Evolutionary conservation across 108 stramenopile species (phyloP).

Genomic region (Nitzschia sp.): DNA sequence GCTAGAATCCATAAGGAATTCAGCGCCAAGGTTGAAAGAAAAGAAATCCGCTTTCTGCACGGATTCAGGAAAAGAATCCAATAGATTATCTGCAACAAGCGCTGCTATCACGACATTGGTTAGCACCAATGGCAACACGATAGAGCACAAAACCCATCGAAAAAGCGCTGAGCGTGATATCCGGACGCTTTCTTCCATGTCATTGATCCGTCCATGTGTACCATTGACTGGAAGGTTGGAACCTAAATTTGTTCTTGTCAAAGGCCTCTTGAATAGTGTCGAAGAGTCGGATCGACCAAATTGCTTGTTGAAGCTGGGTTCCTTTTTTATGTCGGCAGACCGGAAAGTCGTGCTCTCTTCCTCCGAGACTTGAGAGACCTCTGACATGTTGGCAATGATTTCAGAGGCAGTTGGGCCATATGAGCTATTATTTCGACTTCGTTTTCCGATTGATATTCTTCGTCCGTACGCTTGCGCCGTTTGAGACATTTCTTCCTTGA

Average conservation of each 20-base stretch:
- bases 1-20: conserved; percentile 10
- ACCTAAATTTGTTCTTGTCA: conserved; percentile 12
- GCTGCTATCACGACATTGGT: conserved; percentile 33
- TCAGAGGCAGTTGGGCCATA: conserved; percentile 13
- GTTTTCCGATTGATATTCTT: conserved; percentile 9
- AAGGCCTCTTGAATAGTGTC: conserved; percentile 9
- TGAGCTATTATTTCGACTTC: conserved; percentile 13
- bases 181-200: conserved; percentile 9
- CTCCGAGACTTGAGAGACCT: conserved; percentile 6
- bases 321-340: conserved; percentile 3
- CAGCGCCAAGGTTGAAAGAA: conserved; percentile 23
- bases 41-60: conserved; percentile 24
- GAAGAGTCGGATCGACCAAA: conserved; percentile 5
- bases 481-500: conserved; percentile 3
- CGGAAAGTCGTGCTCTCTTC: background rate
- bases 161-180: conserved; percentile 42
- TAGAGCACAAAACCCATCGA: conserved; percentile 46
- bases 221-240: conserved; percentile 8
- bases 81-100: conserved; percentile 31
- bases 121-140: conserved; percentile 49
- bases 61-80: conserved; percentile 23
- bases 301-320: background rate
- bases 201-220: background rate
- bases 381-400: conserved; percentile 19
- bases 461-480: conserved; percentile 15